Conservation (phyloP, 805 yeast species). For the Nakazawaea pomicola region DNA sequence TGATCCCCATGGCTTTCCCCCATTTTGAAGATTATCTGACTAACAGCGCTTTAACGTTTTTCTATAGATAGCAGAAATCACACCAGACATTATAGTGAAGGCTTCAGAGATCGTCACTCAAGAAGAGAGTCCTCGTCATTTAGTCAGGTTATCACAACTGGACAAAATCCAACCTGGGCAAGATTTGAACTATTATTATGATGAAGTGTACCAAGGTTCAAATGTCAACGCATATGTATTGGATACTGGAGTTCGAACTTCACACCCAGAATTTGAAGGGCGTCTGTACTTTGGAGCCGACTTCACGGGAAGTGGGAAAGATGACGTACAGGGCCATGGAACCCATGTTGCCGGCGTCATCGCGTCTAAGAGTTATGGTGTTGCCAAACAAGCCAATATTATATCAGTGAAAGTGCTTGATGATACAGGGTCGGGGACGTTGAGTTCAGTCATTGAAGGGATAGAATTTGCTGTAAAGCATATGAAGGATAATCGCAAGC, state of each 20-base stretch:
- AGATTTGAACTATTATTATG: slow-evolving; percentile 41
- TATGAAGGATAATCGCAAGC: slow-evolving; percentile 27
- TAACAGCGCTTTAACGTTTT: not conserved
- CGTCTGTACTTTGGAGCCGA: slow-evolving; percentile 58
- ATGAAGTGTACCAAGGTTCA: slow-evolving; percentile 42
- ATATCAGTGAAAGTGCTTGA: slow-evolving; percentile 76
- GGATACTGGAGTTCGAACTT: slow-evolving; percentile 74
- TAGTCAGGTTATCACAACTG: slow-evolving; percentile 57
- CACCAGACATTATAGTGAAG: slow-evolving; percentile 58
- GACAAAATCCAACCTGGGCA: slow-evolving; percentile 22
- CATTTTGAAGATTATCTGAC: no score
- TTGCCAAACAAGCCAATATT: slow-evolving; percentile 63
- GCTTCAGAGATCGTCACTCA: slow-evolving; percentile 47
- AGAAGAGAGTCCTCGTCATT: slow-evolving; percentile 44
- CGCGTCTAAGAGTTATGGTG: slow-evolving; percentile 78
- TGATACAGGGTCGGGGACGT: slow-evolving; percentile 61
- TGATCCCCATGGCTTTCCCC: not conserved
- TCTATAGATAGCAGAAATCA: slow-evolving; percentile 50
- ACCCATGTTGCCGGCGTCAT: slow-evolving; percentile 91
- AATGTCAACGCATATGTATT: slow-evolving; percentile 71
- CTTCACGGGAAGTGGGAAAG: slow-evolving; percentile 51
- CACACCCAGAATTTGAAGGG: slow-evolving; percentile 60
- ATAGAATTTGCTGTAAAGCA: slow-evolving; percentile 66
- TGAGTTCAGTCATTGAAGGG: slow-evolving; percentile 61
- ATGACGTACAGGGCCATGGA: slow-evolving; percentile 81